These are phyloP conservation scores for Flaveria ramosissima DNA, from an alignment of 129 eudicot species.

Conservation along the genomic window DNA sequence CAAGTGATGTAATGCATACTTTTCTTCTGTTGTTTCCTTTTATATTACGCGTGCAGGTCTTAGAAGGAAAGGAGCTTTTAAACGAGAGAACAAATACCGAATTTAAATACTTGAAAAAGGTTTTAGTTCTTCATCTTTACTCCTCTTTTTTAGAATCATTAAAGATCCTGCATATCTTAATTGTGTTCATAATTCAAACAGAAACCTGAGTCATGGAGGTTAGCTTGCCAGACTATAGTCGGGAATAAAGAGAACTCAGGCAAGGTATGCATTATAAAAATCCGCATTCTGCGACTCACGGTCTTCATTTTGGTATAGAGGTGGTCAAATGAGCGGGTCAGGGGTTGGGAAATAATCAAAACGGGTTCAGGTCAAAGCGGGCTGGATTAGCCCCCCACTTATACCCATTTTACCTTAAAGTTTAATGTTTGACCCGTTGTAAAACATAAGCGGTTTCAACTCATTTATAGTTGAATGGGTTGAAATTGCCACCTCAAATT, in stretches of 20 bases:
- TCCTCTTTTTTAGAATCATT: not conserved
- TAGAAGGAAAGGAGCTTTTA: conserved; percentile 86
- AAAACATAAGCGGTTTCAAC: too few species aligned
- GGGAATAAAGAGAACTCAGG: conserved; percentile 98
- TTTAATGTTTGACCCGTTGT: not conserved
- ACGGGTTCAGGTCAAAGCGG: not conserved
- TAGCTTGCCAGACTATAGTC: conserved; percentile 97
- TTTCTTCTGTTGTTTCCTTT: not conserved
- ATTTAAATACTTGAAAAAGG: conserved; percentile 86
- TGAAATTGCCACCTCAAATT: not conserved
- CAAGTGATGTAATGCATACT: not conserved
- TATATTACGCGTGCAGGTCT: conserved; percentile 48
- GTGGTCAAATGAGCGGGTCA: not conserved
- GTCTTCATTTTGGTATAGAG: not conserved
- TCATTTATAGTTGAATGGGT: too few species aligned
- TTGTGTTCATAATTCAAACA: conserved; percentile 32
- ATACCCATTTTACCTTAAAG: not conserved
- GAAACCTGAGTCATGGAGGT: conserved; percentile 98
- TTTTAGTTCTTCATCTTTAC: conserved; percentile 28
- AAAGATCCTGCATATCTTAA: conserved; percentile 1
- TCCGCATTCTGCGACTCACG: not conserved
- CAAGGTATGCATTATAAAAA: conserved; percentile 51
- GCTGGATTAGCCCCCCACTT: not conserved
- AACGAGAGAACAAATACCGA: conserved; percentile 93
- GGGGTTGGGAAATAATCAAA: not conserved